Base-by-base conservation (phyloP, 2,329 filamentous ascomycete species). In the Drechslerella dactyloides region DNA sequence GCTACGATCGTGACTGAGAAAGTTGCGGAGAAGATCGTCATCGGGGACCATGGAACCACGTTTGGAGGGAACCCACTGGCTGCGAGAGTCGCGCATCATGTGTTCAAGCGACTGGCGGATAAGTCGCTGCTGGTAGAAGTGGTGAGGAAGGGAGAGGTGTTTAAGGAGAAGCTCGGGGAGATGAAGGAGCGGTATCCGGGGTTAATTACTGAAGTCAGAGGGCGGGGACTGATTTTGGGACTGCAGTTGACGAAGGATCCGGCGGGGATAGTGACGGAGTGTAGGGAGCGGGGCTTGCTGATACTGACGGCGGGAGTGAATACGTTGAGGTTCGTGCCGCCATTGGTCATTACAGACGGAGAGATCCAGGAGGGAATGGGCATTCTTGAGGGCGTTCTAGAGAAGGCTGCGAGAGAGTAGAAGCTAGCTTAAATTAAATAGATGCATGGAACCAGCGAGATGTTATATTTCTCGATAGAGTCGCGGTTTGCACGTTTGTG, bases 241-340 rank as follows among this genome's bases (percentile, higher is more conserved):
- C 80, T 96, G 50, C 94, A 99, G 81, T 82, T 99, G 64, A 86
- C 84, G 5, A 83, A 86, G 74, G 89, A 94, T 78, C 90, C 87
- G 30, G 84, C 85, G 17, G 85, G 84, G 11, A 87, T 99, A 69
- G 84, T 99, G 72, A 91, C 89, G 74, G 93, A 92, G 10, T 92
- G 93, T 17, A 84, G 94, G 73, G 91, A 97, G 82, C 85, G 91
- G 69, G 94, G 94, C 0, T 80, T 99, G 77, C 80, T 99, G 69
- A 84, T 99, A 69, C 97, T 99, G 78, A 97, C 92, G 1, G 93
- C 91, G 27, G 94, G 94, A 0, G 92, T 88, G 30, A 96, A 97
- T 78, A 97, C 93, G 7, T 81, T 99, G 75, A 85, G 94, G 53
- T 96, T 99, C 77, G 92, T 97, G 64, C 94, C 94, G 33, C 90